Evolutionary conservation across 768 basidiomycete genomes (phyloP).

Genomic region (Dioszegia crocea): DNA sequence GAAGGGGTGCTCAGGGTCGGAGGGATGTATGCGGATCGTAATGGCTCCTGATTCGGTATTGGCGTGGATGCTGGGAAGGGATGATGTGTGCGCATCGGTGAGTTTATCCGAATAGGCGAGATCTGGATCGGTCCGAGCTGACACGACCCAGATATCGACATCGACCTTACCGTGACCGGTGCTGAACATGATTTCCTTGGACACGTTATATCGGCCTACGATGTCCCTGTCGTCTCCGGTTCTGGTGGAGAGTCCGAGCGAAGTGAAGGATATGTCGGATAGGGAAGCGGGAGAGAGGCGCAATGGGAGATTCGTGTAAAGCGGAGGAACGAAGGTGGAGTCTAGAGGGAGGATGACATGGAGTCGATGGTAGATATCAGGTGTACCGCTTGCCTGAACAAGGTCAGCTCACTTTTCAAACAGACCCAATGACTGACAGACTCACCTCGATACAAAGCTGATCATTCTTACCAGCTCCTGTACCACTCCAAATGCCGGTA

Average conservation of each 20-base stretch:
- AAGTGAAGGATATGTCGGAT: not conserved
- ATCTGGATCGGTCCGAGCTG: not conserved
- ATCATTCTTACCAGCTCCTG: not conserved
- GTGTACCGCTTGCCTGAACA: not conserved
- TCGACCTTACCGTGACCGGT: conserved; percentile 32
- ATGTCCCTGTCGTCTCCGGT: conserved; percentile 17
- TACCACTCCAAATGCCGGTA: not conserved
- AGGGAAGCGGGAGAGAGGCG: not conserved
- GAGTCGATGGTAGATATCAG: not conserved
- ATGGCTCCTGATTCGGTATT: not conserved
- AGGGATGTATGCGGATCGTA: not conserved
- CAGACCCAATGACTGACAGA: too few relatives aligned
- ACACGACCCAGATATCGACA: conserved; percentile 23
- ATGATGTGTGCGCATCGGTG: not conserved
- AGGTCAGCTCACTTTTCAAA: too few relatives aligned
- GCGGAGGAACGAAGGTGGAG: not conserved
- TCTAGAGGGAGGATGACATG: not conserved
- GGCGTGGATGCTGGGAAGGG: not conserved
- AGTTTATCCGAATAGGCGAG: not conserved
- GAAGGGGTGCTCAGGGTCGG: not conserved
- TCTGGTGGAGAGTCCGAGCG: not conserved
- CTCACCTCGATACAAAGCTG: not conserved
- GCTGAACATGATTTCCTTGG: conserved; percentile 12
- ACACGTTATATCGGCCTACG: conserved; percentile 28
- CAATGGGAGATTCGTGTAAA: not conserved